Evolutionary conservation across 768 basidiomycete species (phyloP).

Genomic region (Steccherinum ochraceum): DNA sequence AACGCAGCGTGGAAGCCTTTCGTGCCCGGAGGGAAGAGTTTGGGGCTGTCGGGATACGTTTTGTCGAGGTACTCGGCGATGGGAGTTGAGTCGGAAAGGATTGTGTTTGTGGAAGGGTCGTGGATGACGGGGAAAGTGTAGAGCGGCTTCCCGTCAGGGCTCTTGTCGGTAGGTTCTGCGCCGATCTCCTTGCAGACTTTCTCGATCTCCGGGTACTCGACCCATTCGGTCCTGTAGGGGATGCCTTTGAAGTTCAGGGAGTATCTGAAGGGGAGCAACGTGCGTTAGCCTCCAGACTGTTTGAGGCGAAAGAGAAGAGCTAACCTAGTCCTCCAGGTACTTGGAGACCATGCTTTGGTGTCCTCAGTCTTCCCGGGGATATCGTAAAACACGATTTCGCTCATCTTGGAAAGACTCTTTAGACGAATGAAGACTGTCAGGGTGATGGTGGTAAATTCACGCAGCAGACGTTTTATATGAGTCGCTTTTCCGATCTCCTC

Average conservation of each 20-base stretch:
- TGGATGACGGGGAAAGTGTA: slow-evolving; percentile 49
- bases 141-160: slow-evolving; percentile 24
- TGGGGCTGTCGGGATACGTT: slow-evolving; percentile 38
- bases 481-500: no score
- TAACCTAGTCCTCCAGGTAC: no score
- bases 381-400: no score
- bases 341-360: no score
- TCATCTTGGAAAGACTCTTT: no score
- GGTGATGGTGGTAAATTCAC: no score
- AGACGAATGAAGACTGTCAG: no score
- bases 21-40: slow-evolving; percentile 32
- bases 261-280: slow-evolving; percentile 8
- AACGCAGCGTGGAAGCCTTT: slow-evolving; percentile 36
- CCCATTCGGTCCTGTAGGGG: slow-evolving; percentile 41
- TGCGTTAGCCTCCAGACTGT: no score
- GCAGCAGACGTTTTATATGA: no score
- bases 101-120: slow-evolving; percentile 34
- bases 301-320: no score
- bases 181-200: slow-evolving; percentile 28
- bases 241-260: slow-evolving; percentile 35
- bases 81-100: slow-evolving; percentile 30
- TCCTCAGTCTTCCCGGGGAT: no score
- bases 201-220: slow-evolving; percentile 47
- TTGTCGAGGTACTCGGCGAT: slow-evolving; percentile 49
- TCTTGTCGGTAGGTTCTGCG: slow-evolving; percentile 27